Base-by-base conservation (phyloP, 2,329 filamentous ascomycete species). In the Bertia moriformis region DNA sequence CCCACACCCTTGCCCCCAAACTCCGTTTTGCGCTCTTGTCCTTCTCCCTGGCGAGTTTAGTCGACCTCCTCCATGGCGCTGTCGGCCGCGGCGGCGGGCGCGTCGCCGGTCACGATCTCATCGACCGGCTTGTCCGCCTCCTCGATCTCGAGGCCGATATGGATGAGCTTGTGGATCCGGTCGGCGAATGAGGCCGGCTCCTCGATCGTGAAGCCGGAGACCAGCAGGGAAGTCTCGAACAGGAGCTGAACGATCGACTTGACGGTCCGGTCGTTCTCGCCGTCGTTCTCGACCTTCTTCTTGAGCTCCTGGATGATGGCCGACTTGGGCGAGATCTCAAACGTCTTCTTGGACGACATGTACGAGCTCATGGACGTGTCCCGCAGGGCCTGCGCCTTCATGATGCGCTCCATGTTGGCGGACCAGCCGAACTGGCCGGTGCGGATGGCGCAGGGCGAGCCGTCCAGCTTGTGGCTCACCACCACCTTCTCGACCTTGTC, bases 341-440 rank as follows among this genome's bases (percentile, higher is more conserved):
- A 96, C 20, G 91, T 98, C 86, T 98, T 98, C 88, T 98, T 98
- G 62, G 89, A 96, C 50, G 86, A 93, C 91, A 98, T 98, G 84
- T 98, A 98, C 55, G 86, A 93, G 68, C 78, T 86, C 91, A 98
- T 98, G 57, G 88, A 95, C 52, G 91, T 98, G 71, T 98, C 91
- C 71, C 91, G 91, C 57, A 98, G 89, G 58, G 91, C 91, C 75
- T 98, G 91, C 19, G 91, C 91, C 83, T 98, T 98, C 91, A 98
- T 98, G 80, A 98, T 98, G 74, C 91, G 91, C 78, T 98, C 91
- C 91, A 98, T 98, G 79, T 98, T 98, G 61, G 91, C 91, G 42
- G 89, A 96, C 91, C 91, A 98, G 68, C 91, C 91, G 66, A 98
- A 98, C 71, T 96, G 91, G 58, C 91, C 91, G 52, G 91, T 98